These are phyloP conservation scores for Didymella pinodella DNA, from an alignment of 2,329 filamentous ascomycete genomes.

Conservation along the genomic window DNA sequence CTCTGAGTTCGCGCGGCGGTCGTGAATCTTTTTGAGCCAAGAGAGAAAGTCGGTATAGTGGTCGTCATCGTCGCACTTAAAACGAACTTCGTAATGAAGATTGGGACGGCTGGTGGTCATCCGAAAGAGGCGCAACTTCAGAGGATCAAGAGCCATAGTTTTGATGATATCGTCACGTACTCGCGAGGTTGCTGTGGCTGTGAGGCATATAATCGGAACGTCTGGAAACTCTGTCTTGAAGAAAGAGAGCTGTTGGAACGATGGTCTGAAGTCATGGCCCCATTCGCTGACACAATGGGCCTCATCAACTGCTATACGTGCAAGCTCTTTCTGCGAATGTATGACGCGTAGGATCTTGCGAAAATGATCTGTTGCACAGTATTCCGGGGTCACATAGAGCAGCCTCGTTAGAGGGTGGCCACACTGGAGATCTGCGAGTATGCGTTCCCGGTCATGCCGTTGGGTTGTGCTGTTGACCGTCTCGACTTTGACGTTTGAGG, in stretches of 20 bases:
- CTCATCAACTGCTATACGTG: slow-evolving; percentile 88
- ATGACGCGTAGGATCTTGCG: slow-evolving; percentile 76
- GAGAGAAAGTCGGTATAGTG: slow-evolving; percentile 75
- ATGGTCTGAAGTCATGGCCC: slow-evolving; percentile 96
- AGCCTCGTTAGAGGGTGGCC: slow-evolving; percentile 85
- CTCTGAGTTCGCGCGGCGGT: slow-evolving; percentile 66
- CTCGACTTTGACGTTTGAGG: slow-evolving; percentile 78
- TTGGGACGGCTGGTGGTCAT: slow-evolving; percentile 87
- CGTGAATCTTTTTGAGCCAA: slow-evolving; percentile 79
- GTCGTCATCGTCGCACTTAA: slow-evolving; percentile 78
- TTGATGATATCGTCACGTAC: slow-evolving; percentile 84
- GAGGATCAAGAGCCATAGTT: slow-evolving; percentile 72
- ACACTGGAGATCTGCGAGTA: slow-evolving; percentile 83
- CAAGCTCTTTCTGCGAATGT: slow-evolving; percentile 82
- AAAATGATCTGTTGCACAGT: slow-evolving; percentile 80
- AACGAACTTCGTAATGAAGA: slow-evolving; percentile 88
- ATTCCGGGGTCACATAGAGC: slow-evolving; percentile 92
- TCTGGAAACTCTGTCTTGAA: slow-evolving; percentile 82
- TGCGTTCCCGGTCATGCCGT: slow-evolving; percentile 67
- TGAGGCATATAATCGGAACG: slow-evolving; percentile 91
- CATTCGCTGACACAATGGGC: slow-evolving; percentile 98
- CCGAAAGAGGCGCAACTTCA: slow-evolving; percentile 74
- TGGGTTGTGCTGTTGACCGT: slow-evolving; percentile 87
- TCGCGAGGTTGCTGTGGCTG: slow-evolving; percentile 83
- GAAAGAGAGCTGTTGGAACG: slow-evolving; percentile 87